These are phyloP conservation scores for Boletus pseudopeckii DNA, from an alignment of 768 basidiomycete species.

Conservation along the genomic window DNA sequence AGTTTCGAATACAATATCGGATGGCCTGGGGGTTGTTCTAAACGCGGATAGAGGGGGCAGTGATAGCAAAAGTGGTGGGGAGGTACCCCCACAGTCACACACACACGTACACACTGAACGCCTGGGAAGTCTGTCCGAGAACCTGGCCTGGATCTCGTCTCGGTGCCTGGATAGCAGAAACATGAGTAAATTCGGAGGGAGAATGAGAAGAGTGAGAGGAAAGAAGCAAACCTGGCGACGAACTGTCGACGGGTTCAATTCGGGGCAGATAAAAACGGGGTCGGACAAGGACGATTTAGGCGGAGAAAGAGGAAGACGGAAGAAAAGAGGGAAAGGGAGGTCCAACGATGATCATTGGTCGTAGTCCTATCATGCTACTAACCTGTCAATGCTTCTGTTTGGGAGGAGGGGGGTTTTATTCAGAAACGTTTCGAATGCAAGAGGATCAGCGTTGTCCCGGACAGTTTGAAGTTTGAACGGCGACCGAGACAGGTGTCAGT, in stretches of 20 bases:
- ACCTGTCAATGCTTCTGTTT: background rate
- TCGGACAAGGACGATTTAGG: background rate
- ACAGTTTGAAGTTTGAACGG: slow-evolving; percentile 1
- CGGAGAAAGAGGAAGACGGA: slow-evolving; percentile 1
- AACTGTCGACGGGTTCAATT: background rate
- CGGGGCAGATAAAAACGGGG: background rate
- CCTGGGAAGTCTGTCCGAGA: slow-evolving; percentile 3
- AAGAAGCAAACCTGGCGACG: background rate
- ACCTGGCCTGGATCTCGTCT: slow-evolving; percentile 3
- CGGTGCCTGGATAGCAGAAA: slow-evolving; percentile 15
- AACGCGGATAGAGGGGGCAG: background rate
- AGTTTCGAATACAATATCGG: background rate
- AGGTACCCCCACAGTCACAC: background rate
- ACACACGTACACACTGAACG: background rate
- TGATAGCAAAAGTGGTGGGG: background rate
- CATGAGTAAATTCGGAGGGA: slow-evolving; percentile 10
- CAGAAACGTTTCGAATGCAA: background rate
- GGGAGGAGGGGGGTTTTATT: background rate
- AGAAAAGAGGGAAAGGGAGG: background rate
- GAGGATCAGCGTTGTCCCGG: slow-evolving; percentile 4
- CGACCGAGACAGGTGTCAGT: background rate
- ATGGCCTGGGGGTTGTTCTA: background rate
- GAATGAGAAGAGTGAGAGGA: background rate
- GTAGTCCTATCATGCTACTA: background rate
- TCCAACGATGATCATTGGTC: background rate